Percentiles rank a stretch among this genome's conserved stretches.
These are phyloP conservation scores for Syncephalastrum contaminatum DNA, from an alignment of 371 early-diverging fungal species.

Conservation along the genomic window DNA sequence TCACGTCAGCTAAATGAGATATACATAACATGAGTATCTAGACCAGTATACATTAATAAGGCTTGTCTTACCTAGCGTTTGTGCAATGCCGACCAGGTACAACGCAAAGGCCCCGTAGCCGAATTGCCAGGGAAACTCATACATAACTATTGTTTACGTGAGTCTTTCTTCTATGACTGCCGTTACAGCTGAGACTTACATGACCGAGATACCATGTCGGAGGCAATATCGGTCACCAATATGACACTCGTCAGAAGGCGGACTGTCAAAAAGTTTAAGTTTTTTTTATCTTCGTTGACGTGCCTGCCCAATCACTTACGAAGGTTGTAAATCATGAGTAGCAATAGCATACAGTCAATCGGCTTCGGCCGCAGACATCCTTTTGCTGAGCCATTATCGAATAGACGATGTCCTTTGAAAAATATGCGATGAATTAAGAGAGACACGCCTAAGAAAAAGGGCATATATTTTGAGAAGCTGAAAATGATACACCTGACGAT, in stretches of 20 bases:
- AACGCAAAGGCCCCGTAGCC: slow-evolving; percentile 27
- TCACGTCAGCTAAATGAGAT: no score
- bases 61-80: slow-evolving; percentile 27
- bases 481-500: not conserved
- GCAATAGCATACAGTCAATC: slow-evolving; percentile 19
- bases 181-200: slow-evolving; percentile 10
- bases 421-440: slow-evolving; percentile 12
- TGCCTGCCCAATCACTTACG: slow-evolving; percentile 10
- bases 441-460: slow-evolving; percentile 12
- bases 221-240: slow-evolving; percentile 21
- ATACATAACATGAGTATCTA: not conserved
- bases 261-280: slow-evolving; percentile 13
- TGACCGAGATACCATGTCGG: slow-evolving; percentile 21
- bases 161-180: not conserved
- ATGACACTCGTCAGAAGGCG: slow-evolving; percentile 25
- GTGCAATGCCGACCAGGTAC: slow-evolving; percentile 33
- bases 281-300: no score
- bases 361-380: slow-evolving; percentile 25
- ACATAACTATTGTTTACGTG: slow-evolving; percentile 13
- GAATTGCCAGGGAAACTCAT: slow-evolving; percentile 32
- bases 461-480: not conserved
- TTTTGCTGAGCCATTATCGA: slow-evolving; percentile 13
- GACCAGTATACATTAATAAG: not conserved
- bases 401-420: slow-evolving; percentile 22
- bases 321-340: slow-evolving; percentile 20